Evolutionary conservation across 768 basidiomycete genomes (phyloP).

Genomic region (Solioccasus polychromus): DNA sequence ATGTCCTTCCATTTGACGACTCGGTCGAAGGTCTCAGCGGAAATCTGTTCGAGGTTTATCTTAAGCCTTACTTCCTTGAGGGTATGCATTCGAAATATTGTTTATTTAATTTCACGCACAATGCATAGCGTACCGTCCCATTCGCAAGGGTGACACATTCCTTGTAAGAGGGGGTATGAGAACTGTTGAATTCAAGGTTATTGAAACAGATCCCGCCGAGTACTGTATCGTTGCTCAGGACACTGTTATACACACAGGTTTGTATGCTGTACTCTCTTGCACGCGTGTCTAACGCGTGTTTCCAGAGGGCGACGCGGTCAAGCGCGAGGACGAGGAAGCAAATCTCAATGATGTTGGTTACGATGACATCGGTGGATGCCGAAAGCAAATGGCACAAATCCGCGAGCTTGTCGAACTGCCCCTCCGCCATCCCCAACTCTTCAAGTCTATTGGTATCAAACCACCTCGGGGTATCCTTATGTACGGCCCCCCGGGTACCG

Average conservation of each 20-base stretch:
- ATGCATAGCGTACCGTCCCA: conserved; percentile 76
- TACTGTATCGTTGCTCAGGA: conserved; percentile 99
- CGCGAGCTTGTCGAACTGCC: conserved; percentile 98
- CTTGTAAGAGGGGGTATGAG: conserved; percentile 98
- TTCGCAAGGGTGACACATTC: conserved; percentile 98
- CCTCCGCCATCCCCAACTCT: conserved; percentile 97
- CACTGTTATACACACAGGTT: conserved; percentile 92
- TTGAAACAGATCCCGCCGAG: conserved; percentile 96
- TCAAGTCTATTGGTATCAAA: conserved; percentile 99
- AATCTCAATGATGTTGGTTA: conserved; percentile 97
- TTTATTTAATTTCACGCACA: neutral
- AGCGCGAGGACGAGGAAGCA: conserved; percentile 97
- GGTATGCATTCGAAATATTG: conserved; percentile 40
- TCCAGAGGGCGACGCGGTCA: conserved; percentile 95
- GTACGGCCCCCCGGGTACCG: conserved; percentile 98
- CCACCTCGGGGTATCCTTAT: conserved; percentile 96
- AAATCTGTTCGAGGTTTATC: conserved; percentile 97
- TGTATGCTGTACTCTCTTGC: neutral
- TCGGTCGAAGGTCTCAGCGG: conserved; percentile 97
- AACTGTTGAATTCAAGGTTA: conserved; percentile 98
- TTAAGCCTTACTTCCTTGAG: conserved; percentile 99
- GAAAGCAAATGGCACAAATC: conserved; percentile 99
- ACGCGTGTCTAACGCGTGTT: conserved; percentile 6
- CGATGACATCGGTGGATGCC: conserved; percentile 98
- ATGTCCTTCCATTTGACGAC: conserved; percentile 96